phyloP scores from a whole-genome alignment of 108 stramenopile genomes.

The Cyclotella distinguenda region DNA sequence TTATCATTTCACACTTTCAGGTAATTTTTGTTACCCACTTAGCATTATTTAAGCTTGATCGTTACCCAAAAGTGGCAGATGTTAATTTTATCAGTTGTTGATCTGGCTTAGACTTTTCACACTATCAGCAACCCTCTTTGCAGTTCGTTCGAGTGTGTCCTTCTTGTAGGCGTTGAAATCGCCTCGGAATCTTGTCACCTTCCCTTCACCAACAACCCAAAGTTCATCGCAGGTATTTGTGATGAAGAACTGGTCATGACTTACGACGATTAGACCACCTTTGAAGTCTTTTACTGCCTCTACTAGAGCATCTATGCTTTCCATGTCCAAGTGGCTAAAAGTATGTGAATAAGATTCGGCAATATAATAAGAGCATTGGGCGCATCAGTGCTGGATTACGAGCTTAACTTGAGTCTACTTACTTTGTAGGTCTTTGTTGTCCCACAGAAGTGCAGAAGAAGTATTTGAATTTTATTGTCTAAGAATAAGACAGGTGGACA shows the following conservation, averaged over 20 bases:
- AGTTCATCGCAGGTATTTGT: constrained; percentile 75
- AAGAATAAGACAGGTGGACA: too few relatives aligned
- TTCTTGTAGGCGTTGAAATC: constrained; percentile 84
- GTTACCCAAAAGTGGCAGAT: neutral
- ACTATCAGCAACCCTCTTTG: constrained; percentile 79
- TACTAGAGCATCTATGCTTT: constrained; percentile 95
- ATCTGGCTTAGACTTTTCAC: constrained; percentile 68
- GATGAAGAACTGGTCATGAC: constrained; percentile 94
- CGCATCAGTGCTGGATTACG: too few relatives aligned
- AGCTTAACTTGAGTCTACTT: neutral
- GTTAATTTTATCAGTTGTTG: constrained; percentile 37
- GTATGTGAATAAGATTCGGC: neutral
- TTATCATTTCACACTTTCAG: neutral
- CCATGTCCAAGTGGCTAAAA: constrained; percentile 94
- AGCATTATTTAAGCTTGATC: too few relatives aligned
- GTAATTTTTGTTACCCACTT: too few relatives aligned
- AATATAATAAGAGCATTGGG: too few relatives aligned
- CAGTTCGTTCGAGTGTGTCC: constrained; percentile 69
- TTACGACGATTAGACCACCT: constrained; percentile 92
- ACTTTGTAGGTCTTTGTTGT: constrained; percentile 5
- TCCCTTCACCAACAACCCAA: constrained; percentile 84
- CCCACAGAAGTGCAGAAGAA: neutral
- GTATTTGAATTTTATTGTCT: too few relatives aligned
- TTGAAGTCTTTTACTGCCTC: constrained; percentile 81
- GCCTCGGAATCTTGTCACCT: constrained; percentile 70